A percentile compares a stretch with the other conserved stretches of the same genome.
phyloP scores from a whole-genome alignment of 2,329 filamentous ascomycete genomes.

The Aureobasidium uvarum region DNA sequence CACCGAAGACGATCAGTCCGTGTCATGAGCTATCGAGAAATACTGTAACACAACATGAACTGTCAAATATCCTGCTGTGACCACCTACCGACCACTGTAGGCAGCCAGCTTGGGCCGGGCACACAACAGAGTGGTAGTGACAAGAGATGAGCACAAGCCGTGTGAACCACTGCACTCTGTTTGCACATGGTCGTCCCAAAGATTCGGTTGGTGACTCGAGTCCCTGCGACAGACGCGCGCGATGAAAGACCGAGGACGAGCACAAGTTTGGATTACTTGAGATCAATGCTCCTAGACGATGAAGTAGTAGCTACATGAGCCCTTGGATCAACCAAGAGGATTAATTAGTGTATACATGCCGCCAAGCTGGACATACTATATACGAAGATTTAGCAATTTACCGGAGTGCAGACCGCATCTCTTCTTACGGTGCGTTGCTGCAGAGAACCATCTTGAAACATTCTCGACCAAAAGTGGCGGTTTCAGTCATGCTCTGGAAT shows the following conservation, averaged over 20 bases:
- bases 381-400: background rate
- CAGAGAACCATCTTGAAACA: constrained; percentile 5
- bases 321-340: background rate
- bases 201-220: background rate
- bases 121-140: background rate
- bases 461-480: constrained; percentile 9
- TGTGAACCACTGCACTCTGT: background rate
- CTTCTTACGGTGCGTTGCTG: constrained; percentile 1
- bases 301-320: background rate
- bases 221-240: background rate
- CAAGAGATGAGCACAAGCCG: background rate
- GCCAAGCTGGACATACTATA: background rate
- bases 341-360: constrained; percentile 5
- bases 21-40: background rate
- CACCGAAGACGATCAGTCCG: constrained; percentile 1
- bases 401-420: background rate
- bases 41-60: background rate
- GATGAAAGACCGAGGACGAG: background rate
- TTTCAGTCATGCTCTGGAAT: constrained; percentile 5
- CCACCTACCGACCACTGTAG: background rate
- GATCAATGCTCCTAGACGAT: background rate
- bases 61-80: background rate
- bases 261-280: no score
- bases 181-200: background rate
- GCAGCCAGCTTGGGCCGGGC: background rate